Conservation (phyloP, 1,284 basidiomycete species). For the Ustilago xerochloae region DNA sequence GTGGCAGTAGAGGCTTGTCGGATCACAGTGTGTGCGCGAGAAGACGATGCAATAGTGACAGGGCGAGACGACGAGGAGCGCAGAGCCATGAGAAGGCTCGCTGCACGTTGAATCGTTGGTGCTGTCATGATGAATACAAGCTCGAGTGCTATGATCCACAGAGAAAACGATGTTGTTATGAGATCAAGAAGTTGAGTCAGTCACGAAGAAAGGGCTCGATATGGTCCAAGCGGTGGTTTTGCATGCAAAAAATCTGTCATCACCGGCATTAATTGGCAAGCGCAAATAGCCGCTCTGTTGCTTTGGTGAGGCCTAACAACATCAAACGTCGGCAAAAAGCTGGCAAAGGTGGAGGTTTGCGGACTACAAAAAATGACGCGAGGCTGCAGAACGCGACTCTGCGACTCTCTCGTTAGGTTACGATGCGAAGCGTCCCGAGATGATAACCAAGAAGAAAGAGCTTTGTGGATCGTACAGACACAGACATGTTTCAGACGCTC, state of each 20-base stretch:
- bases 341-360: constrained; percentile 7
- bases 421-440: too few species aligned
- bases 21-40: constrained; percentile 8
- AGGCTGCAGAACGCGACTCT: too few species aligned
- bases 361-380: neutral
- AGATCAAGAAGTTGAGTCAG: neutral
- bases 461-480: too few species aligned
- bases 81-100: constrained; percentile 9
- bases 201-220: neutral
- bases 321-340: neutral
- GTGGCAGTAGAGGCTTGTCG: constrained; percentile 15
- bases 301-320: neutral
- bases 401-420: too few species aligned
- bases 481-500: too few species aligned
- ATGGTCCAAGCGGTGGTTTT: constrained; percentile 12
- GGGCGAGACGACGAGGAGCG: constrained; percentile 10
- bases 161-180: neutral
- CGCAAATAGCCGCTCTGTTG: neutral
- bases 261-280: too few species aligned
- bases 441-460: too few species aligned
- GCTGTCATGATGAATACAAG: neutral
- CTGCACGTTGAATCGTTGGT: neutral
- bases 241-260: constrained; percentile 34
- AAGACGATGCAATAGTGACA: constrained; percentile 9
- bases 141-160: neutral